A percentile compares a stretch with the other conserved stretches of the same genome.
These are phyloP conservation scores for Knoxia roxburghii DNA, from an alignment of 257 asterid genomes.

Conservation along the genomic window DNA sequence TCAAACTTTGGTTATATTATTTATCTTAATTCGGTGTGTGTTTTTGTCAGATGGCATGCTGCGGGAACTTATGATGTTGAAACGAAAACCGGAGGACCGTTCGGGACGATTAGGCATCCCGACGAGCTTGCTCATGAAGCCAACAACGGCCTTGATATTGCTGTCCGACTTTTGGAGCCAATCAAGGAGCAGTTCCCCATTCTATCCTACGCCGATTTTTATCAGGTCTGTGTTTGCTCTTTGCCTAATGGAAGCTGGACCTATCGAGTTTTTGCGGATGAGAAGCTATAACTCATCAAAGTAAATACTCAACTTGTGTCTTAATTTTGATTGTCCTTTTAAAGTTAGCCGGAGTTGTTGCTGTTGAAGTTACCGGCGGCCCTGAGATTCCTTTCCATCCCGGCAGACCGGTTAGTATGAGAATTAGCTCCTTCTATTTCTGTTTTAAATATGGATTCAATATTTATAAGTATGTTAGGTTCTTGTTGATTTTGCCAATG, in stretches of 20 bases:
- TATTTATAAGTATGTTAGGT: no score
- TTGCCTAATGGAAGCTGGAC: no score
- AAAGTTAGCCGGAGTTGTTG: conserved; percentile 84
- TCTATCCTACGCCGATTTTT: conserved; percentile 63
- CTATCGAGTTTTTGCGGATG: no score
- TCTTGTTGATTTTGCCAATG: no score
- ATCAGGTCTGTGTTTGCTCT: conserved; percentile 30
- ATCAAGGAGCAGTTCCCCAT: conserved; percentile 63
- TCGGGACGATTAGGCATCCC: conserved; percentile 60
- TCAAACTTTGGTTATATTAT: not conserved
- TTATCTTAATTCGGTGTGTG: no score
- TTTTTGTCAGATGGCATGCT: conserved; percentile 25
- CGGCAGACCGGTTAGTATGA: conserved; percentile 54
- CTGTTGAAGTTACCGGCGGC: conserved; percentile 91
- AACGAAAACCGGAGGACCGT: conserved; percentile 78
- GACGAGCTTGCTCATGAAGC: conserved; percentile 67
- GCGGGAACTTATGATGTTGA: conserved; percentile 47
- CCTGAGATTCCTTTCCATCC: conserved; percentile 89
- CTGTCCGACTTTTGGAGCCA: conserved; percentile 65
- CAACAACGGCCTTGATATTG: conserved; percentile 77
- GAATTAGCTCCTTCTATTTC: not conserved
- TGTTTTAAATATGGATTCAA: no score
- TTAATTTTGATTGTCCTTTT: no score
- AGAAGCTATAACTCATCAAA: no score
- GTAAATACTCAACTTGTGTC: no score